Evolutionary conservation across 306 rosid species (phyloP), one percentile per base, ranked within the genome.

Genomic region (Glycine soja): DNA sequence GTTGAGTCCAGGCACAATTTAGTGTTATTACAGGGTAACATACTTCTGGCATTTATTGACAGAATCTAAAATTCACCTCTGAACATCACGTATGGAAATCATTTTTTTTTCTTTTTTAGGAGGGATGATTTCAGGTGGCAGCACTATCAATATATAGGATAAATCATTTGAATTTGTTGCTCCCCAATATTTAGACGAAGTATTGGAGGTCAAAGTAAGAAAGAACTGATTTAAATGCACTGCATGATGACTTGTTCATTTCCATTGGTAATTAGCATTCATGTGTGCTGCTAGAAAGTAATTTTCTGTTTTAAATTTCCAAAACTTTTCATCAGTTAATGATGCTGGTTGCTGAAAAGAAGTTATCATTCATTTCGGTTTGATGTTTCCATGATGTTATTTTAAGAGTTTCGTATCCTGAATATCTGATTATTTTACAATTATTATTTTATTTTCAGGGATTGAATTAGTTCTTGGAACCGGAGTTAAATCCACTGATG

Each of bases 391-490:
- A 68, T 69, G 9, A 61, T 57, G 45, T 38, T 14, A 38, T 70
- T 56, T n/a, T 56, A 24, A 15, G 73, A 59, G 51, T 50, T 80
- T 80, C 75, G 70, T 75, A 32, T 47, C 32, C 84, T 32, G 75
- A 79, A 77, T 63, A 72, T 76, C 74, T 78, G 54, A 70, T 72
- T 77, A 12, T 9, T 65, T 56, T 42, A 30, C 52, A 52, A 63
- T 47, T 73, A 57, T 50, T 53, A 18, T 65, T 82, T 81, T 36
- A 15, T 68, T 72, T 80, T 62, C 75, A 95, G 99, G 98, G 57
- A 87, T 95, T 73, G 99, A 95, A 72, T 83, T 95, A 80, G 98
- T 95, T 86, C 98, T 95, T 81, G 99, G 99, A 83, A 95, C 94
- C 4, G 89, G 85, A 84, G 93, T 95, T 66, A 95, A 93, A 89